Base-by-base conservation (phyloP, 345 rosid genomes). In the Gynandropsis gynandra region DNA sequence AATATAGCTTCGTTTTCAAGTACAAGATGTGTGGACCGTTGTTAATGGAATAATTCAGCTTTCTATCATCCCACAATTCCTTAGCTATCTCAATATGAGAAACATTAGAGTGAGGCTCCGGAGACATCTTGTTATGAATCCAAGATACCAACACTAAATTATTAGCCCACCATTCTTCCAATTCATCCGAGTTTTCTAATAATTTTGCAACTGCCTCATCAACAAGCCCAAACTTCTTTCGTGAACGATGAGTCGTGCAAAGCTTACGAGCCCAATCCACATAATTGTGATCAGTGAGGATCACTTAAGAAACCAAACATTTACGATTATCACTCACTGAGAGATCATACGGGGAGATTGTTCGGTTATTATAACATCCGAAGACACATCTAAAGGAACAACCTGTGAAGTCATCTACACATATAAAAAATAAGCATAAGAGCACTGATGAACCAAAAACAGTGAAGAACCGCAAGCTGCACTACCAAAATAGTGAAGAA, bases 261-360 rank as follows among this genome's bases (percentile, higher is more conserved):
- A 64, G 15, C 6, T 50, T 45, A 1, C 38, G 39, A 10, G 57
- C 48, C 48, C 56, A 56, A 29, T 54, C 50, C 9, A 45, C 50
- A n/a, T 63, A 56, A 24, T 63, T 48, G 0, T 63, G 55, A 4
- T 55, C 49, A 9, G 55, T 63, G 35, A 56, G n/a, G 15, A 16
- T 9, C 13, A 45, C 50, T 16, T 45, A 24, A 2, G 4, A 14
- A 21, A 45, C 16, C 3, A 45, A 8, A 4, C 5, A 16, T 5
- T 24, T 7, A 3, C 0, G 27, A 18, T 45, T 45, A 21, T 45
- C 21, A 21, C 19, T 45, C 29, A 5, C 29, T 5, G 29, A 24
- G 4, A 16, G 21, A 10, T 16, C 4, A 4, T 10, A 45, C 8
- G 19, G 19, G 17, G 48, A 44, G 5, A 34, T 34, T 34, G 10